Evolutionary conservation across 202 grass and related monocot species (phyloP).

Genomic region (Saccharum hybrid): DNA sequence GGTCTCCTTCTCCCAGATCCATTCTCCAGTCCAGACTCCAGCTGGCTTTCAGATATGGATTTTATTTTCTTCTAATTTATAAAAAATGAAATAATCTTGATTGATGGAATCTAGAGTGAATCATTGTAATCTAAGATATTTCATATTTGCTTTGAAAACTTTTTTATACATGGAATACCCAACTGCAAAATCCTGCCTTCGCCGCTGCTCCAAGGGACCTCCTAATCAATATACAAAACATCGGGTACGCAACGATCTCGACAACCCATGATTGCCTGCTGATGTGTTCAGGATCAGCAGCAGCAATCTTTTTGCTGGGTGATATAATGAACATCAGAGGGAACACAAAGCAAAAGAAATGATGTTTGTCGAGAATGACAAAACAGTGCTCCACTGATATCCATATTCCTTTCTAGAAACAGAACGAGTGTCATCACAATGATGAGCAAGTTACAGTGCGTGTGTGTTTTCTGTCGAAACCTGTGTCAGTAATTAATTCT

Average conservation of each 20-base stretch:
- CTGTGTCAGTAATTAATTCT: conserved; percentile 24
- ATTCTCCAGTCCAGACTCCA: too few relatives aligned
- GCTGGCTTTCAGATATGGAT: too few relatives aligned
- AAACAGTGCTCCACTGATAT: not conserved
- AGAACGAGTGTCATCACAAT: not conserved
- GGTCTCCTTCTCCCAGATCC: too few relatives aligned
- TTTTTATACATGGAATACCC: too few relatives aligned
- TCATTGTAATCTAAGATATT: too few relatives aligned
- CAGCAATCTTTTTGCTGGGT: conserved; percentile 1
- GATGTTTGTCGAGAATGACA: conserved; percentile 21
- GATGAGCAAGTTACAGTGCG: not conserved
- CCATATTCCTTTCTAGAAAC: conserved; percentile 14
- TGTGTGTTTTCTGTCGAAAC: not conserved
- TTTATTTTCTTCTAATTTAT: too few relatives aligned
- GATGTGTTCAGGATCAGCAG: not conserved
- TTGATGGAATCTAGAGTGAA: too few relatives aligned
- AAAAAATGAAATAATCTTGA: too few relatives aligned
- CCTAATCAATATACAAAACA: not conserved
- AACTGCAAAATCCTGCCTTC: too few relatives aligned
- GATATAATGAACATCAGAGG: not conserved
- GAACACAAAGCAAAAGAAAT: not conserved
- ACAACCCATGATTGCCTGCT: conserved; percentile 1
- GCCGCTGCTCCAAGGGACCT: conserved; percentile 8
- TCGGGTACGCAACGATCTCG: not conserved
- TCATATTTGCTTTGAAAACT: too few relatives aligned